A percentile compares a stretch with the other conserved stretches of the same genome.
phyloP scores from a whole-genome alignment of 306 rosid species.

The Echinosophora koreensis region DNA sequence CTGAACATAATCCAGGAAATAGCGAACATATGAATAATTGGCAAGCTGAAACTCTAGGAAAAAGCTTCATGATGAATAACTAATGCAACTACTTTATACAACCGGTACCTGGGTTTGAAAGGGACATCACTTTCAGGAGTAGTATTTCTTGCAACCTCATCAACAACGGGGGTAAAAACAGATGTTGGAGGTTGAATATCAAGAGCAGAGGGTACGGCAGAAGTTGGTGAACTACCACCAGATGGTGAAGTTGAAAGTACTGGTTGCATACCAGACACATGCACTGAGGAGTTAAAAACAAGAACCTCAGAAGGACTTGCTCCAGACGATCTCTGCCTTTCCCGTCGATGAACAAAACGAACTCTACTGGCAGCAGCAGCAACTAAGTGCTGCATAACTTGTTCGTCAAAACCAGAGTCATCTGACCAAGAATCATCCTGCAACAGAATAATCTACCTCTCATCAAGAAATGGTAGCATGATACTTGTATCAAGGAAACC shows the following conservation, averaged over 20 bases:
- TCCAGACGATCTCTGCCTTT: conserved; percentile 66
- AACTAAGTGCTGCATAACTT: conserved; percentile 77
- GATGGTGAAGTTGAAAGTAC: conserved; percentile 51
- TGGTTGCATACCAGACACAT: conserved; percentile 50
- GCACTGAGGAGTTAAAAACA: conserved; percentile 50
- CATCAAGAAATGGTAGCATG: conserved; percentile 26
- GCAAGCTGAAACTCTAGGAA: not conserved
- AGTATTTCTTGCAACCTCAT: conserved; percentile 43
- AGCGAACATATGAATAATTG: conserved; percentile 14
- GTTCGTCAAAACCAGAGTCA: conserved; percentile 77
- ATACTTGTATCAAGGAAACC: conserved; percentile 27
- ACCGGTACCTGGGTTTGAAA: conserved; percentile 63
- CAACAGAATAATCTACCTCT: conserved; percentile 32
- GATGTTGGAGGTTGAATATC: conserved; percentile 47
- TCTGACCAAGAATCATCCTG: conserved; percentile 80
- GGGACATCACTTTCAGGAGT: conserved; percentile 48
- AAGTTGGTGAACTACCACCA: conserved; percentile 52
- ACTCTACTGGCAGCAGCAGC: conserved; percentile 70
- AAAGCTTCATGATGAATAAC: conserved; percentile 19
- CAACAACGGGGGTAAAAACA: conserved; percentile 23
- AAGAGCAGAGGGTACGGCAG: conserved; percentile 47
- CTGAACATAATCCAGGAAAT: conserved; percentile 48
- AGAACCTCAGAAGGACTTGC: conserved; percentile 64
- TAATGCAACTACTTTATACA: conserved; percentile 20
- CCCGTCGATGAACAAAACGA: conserved; percentile 63